Evolutionary conservation across 768 basidiomycete species (phyloP), one percentile per base, ranked within the genome.

Genomic region (Daedalea quercina): DNA sequence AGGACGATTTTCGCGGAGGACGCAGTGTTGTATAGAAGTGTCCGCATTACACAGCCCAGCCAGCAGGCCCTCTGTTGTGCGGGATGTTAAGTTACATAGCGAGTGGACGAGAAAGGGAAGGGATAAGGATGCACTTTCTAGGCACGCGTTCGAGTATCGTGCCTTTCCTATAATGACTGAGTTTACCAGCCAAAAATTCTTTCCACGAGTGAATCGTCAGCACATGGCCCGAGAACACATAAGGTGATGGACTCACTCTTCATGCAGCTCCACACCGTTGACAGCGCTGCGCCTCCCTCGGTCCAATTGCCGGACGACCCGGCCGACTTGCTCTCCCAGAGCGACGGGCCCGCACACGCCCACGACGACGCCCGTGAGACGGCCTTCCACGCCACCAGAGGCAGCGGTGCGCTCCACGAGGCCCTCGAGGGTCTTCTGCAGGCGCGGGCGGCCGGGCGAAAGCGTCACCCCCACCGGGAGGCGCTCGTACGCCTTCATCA

Each of bases 321-420:
- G 56, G 24, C 68, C 51, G 35, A 67, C 67, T 28, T 72, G 67
- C 19, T 76, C 72, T 1, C 67, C 70, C 47, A 76, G 65, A 11
- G 65, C 58, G 9, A 63, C 55, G 0, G 75, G 76, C 0, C 75
- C 75, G 57, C 76, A 76, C 46, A 72, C 69, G 11, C 72, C 73
- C 4, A 76, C 66, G 25, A 77, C 56, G 17, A 76, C 63, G 26
- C 75, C 75, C 20, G 57, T 53, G 22, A 60, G 54, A 26, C 44
- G 53, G 24, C 19, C 44, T 51, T 56, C 55, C 34, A 42, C 34
- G 42, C 51, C 51, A 19, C 63, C 57, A 26, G 55, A 56, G 57
- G 55, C 58, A 3, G 34, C 33, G 41, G 66, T 57, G 43, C 60
- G 62, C 28, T 65, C 61, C 28, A 67, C 59, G 34, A 64, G 57